Evolutionary conservation across 1,139 yeast genomes (phyloP).

Genomic region (Diutina sp.): DNA sequence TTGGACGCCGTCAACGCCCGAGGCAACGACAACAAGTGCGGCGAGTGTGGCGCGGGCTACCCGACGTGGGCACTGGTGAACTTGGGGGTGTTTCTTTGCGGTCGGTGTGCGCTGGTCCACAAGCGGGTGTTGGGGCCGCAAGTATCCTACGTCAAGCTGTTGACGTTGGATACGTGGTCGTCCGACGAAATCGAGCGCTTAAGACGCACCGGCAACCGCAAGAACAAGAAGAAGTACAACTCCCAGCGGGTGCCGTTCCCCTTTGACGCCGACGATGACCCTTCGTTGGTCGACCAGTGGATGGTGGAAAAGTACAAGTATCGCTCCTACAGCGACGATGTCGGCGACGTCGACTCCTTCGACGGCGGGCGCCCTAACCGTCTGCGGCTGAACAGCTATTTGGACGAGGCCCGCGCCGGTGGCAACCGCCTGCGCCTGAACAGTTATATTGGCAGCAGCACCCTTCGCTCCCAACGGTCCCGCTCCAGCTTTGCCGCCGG

Average conservation of each 20-base stretch:
- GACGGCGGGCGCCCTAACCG: neutral
- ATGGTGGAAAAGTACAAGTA: constrained; percentile 40
- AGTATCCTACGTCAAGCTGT: constrained; percentile 63
- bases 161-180: constrained; percentile 74
- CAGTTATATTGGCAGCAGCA: constrained; percentile 4
- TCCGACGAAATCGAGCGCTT: constrained; percentile 46
- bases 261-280: constrained; percentile 51
- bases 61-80: constrained; percentile 46
- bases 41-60: constrained; percentile 53
- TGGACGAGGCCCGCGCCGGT: constrained; percentile 3
- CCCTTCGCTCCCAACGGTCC: constrained; percentile 9
- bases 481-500: constrained; percentile 6
- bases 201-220: constrained; percentile 51
- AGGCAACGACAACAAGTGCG: constrained; percentile 47
- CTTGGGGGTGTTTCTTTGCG: constrained; percentile 59
- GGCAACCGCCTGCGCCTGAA: constrained; percentile 3
- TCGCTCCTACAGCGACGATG: constrained; percentile 30
- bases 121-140: constrained; percentile 36
- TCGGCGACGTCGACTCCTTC: constrained; percentile 14
- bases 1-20: constrained; percentile 29
- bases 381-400: neutral
- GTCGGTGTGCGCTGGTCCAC: constrained; percentile 70
- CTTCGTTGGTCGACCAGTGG: constrained; percentile 28
- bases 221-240: constrained; percentile 55
- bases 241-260: constrained; percentile 54